These are phyloP conservation scores for Tripterygium wilfordii DNA, from an alignment of 177 flowering plant genomes.

Conservation along the genomic window DNA sequence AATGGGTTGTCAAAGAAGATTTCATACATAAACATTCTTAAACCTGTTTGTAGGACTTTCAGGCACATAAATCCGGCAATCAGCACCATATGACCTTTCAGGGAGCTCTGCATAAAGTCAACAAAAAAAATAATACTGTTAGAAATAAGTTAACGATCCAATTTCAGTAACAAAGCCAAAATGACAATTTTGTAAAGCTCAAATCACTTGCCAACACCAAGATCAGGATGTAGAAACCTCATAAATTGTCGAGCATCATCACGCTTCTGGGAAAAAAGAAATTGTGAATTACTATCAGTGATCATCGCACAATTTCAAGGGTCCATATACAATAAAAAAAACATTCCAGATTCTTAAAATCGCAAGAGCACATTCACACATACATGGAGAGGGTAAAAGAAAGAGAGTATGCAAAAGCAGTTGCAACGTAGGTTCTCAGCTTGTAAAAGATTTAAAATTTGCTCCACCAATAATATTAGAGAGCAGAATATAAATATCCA, in stretches of 20 bases:
- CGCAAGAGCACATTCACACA: background rate
- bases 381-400: no score
- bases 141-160: background rate
- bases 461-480: no score
- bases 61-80: slow-evolving; percentile 86
- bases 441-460: no score
- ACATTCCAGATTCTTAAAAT: no score
- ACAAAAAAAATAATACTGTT: background rate
- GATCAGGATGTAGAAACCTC: slow-evolving; percentile 96
- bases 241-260: slow-evolving; percentile 98
- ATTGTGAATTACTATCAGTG: background rate
- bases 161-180: background rate
- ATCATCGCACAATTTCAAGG: background rate
- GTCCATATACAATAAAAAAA: background rate
- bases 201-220: slow-evolving; percentile 78
- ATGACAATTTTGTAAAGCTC: background rate
- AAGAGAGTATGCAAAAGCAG: no score
- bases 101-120: slow-evolving; percentile 70
- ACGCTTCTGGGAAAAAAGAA: slow-evolving; percentile 57
- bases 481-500: no score
- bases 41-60: slow-evolving; percentile 96
- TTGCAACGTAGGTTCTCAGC: no score
- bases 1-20: slow-evolving; percentile 40
- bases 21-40: slow-evolving; percentile 99
- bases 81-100: slow-evolving; percentile 95